Percentiles rank a stretch among this genome's conserved stretches.
phyloP scores from a whole-genome alignment of 805 yeast genomes.

The Candida glaebosa region DNA sequence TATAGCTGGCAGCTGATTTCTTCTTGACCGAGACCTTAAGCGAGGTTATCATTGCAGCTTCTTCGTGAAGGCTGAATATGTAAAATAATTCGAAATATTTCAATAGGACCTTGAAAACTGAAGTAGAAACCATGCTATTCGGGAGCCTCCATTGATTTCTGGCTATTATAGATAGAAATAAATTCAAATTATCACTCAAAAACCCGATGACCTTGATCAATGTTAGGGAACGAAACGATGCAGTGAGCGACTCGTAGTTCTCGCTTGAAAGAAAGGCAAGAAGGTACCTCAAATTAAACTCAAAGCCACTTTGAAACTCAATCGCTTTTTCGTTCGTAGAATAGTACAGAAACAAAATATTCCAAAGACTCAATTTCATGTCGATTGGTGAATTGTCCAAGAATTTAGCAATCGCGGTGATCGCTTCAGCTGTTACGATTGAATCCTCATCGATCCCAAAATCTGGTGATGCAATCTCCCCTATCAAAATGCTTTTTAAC shows the following conservation, averaged over 20 bases:
- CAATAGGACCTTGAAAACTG: constrained; percentile 19
- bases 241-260: constrained; percentile 16
- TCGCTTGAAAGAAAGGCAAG: constrained; percentile 27
- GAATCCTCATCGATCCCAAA: not conserved
- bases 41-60: constrained; percentile 38
- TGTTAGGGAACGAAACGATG: constrained; percentile 34
- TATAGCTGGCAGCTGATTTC: constrained; percentile 41
- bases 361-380: constrained; percentile 73
- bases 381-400: constrained; percentile 61
- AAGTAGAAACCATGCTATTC: not conserved
- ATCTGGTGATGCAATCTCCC: constrained; percentile 8
- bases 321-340: constrained; percentile 19
- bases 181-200: constrained; percentile 48
- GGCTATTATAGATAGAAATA: constrained; percentile 25
- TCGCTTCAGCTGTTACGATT: constrained; percentile 14
- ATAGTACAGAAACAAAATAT: constrained; percentile 59
- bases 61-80: constrained; percentile 51
- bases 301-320: constrained; percentile 48
- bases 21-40: constrained; percentile 38
- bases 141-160: constrained; percentile 31
- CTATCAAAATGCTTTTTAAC: constrained; percentile 46
- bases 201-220: constrained; percentile 52
- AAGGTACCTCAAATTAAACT: constrained; percentile 46
- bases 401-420: constrained; percentile 55
- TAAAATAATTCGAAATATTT: constrained; percentile 43